Evolutionary conservation across 192 early-diverging fungal genomes (phyloP).

Genomic region (Haplosporangium gracile): DNA sequence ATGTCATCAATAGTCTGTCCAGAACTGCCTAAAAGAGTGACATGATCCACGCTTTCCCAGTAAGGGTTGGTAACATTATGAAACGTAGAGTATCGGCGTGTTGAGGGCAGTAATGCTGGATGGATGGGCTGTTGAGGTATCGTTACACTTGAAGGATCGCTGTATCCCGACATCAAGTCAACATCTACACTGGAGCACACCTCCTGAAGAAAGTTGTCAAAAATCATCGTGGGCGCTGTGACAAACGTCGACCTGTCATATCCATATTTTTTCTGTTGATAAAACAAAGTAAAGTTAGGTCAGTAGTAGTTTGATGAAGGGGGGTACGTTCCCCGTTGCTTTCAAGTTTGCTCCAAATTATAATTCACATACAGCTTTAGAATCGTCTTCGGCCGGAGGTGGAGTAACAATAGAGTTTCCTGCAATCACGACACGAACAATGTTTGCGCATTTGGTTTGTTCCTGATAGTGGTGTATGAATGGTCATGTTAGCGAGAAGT

Average conservation of each 20-base stretch:
- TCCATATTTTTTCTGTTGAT: conserved; percentile 64
- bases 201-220: conserved; percentile 78
- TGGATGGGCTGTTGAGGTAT: conserved; percentile 93
- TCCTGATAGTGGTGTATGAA: conserved; percentile 47
- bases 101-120: conserved; percentile 74
- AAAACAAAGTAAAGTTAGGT: not conserved
- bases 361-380: conserved; percentile 25
- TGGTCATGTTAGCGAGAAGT: not conserved
- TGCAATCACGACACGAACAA: conserved; percentile 81
- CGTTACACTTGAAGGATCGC: conserved; percentile 82
- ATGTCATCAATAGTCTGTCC: conserved; percentile 95
- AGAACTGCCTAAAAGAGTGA: conserved; percentile 79
- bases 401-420: conserved; percentile 77
- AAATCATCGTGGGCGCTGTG: conserved; percentile 59
- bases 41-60: conserved; percentile 73
- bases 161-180: conserved; percentile 84
- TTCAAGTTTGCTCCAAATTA: not conserved
- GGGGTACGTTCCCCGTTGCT: not conserved
- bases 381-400: conserved; percentile 36
- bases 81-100: conserved; percentile 74
- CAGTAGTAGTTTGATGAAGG: not conserved
- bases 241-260: conserved; percentile 62
- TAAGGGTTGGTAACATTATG: conserved; percentile 86
- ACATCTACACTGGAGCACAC: conserved; percentile 74
- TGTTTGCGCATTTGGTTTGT: conserved; percentile 66